Evolutionary conservation across 306 rosid species (phyloP).

Genomic region (Cicer cuneatum): DNA sequence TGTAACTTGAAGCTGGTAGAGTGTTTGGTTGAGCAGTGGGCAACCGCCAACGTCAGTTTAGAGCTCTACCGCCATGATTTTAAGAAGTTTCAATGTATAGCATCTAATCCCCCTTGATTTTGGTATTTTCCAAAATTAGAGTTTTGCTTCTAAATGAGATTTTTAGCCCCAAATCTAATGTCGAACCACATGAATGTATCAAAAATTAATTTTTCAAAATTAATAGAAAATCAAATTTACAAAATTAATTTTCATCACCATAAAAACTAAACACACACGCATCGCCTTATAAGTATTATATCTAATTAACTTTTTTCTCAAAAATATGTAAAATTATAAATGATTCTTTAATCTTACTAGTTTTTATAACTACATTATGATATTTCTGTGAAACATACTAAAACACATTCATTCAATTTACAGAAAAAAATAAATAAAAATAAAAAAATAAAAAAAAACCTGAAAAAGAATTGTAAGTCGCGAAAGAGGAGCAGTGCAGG

Average conservation of each 20-base stretch:
- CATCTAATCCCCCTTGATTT: no score
- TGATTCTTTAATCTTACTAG: neutral
- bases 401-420: no score
- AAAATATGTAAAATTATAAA: no score
- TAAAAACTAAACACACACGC: neutral
- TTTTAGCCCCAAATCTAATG: neutral
- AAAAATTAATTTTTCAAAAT: neutral
- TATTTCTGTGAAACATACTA: no score
- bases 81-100: no score
- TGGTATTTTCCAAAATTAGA: no score
- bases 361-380: neutral
- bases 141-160: neutral
- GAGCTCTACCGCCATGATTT: no score
- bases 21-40: no score
- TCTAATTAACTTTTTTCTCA: no score
- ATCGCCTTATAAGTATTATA: no score
- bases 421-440: neutral
- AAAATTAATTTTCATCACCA: neutral
- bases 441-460: constrained; percentile 14
- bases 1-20: neutral
- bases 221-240: neutral
- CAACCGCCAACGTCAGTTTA: no score
- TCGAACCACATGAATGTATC: neutral
- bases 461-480: constrained; percentile 49
- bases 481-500: constrained; percentile 49